Evolutionary conservation across 1,284 basidiomycete species (phyloP).

Genomic region (Sanghuangporus baumii): DNA sequence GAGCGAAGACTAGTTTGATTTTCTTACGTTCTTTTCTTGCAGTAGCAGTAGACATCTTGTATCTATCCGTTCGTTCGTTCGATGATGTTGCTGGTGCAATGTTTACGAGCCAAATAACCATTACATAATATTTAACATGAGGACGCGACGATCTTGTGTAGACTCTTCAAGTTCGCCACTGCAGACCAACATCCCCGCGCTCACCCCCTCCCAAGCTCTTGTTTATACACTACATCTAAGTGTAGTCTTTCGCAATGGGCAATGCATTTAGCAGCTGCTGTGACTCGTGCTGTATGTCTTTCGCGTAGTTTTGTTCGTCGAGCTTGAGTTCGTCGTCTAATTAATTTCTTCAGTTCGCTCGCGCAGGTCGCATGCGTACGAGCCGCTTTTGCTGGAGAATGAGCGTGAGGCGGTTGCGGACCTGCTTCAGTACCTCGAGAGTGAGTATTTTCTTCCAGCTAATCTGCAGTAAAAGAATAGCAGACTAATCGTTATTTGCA

Average conservation of each 20-base stretch:
- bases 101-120: not conserved
- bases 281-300: conserved; percentile 65
- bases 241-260: conserved; percentile 34
- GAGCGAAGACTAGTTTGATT: conserved; percentile 6
- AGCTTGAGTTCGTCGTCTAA: not conserved
- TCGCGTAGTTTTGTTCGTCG: conserved; percentile 13
- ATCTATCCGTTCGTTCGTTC: not conserved
- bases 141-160: conserved; percentile 1
- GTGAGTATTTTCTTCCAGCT: conserved; percentile 43
- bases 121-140: not conserved
- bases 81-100: not conserved
- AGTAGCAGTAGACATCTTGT: not conserved
- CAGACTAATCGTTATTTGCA: not conserved
- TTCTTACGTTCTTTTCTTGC: not conserved
- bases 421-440: conserved; percentile 95
- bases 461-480: not conserved
- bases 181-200: conserved; percentile 8
- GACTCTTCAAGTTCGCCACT: conserved; percentile 15
- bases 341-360: conserved; percentile 49
- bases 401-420: conserved; percentile 99
- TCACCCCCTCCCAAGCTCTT: conserved; percentile 20
- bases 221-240: conserved; percentile 15
- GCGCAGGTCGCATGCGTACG: conserved; percentile 80
- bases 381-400: conserved; percentile 94
- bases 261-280: conserved; percentile 62